Evolutionary conservation across 371 early-diverging fungal species (phyloP).

Genomic region (Rhizopus microsporus): DNA sequence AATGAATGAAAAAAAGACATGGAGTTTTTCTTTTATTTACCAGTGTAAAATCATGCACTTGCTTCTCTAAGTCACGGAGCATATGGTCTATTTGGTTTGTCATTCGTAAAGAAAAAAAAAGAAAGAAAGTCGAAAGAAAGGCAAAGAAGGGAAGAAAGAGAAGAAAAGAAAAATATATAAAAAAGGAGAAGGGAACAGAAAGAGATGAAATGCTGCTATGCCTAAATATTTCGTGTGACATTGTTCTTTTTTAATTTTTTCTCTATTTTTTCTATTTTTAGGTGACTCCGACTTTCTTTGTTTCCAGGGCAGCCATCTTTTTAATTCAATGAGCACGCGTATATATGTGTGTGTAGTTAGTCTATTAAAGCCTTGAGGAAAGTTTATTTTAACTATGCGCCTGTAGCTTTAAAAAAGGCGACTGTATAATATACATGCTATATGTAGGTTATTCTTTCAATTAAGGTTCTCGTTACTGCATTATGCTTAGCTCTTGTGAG

Average conservation of each 20-base stretch:
- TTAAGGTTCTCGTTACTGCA: too few relatives aligned
- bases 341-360: too few relatives aligned
- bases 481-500: too few relatives aligned
- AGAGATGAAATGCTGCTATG: neutral
- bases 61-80: conserved; percentile 43
- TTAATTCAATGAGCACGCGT: too few relatives aligned
- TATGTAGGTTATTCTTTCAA: too few relatives aligned
- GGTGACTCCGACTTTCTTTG: too few relatives aligned
- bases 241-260: neutral
- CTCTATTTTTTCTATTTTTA: too few relatives aligned
- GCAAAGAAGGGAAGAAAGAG: neutral
- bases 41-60: conserved; percentile 45
- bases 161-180: neutral
- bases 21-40: conserved; percentile 24
- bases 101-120: conserved; percentile 20
- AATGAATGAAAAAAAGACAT: conserved; percentile 5
- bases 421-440: too few relatives aligned
- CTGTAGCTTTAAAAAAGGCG: too few relatives aligned
- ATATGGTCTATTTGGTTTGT: conserved; percentile 31
- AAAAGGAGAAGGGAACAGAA: conserved; percentile 2
- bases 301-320: too few relatives aligned
- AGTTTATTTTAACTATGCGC: too few relatives aligned
- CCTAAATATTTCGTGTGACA: conserved; percentile 5
- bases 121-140: conserved; percentile 15
- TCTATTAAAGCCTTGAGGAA: too few relatives aligned